Evolutionary conservation across 805 yeast species (phyloP).

Genomic region (Wickerhamiella azymoides): DNA sequence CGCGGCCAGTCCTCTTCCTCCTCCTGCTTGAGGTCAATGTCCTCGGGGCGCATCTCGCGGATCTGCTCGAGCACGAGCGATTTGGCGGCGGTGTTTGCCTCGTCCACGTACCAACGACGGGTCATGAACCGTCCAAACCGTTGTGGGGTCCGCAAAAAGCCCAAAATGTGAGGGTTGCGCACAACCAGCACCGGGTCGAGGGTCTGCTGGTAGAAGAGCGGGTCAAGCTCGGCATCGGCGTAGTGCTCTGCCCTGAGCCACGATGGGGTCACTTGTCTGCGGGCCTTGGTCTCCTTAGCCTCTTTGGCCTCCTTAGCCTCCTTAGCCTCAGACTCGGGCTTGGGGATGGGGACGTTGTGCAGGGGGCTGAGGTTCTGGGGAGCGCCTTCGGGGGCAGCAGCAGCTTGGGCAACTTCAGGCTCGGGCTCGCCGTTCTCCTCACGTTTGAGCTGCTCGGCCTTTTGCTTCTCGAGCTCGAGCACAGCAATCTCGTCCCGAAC

Average conservation of each 20-base stretch:
- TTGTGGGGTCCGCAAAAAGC: constrained; percentile 62
- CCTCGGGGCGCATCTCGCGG: constrained; percentile 39
- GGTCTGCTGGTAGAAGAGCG: constrained; percentile 36
- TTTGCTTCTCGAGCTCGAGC: constrained; percentile 10
- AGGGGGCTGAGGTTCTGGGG: not conserved
- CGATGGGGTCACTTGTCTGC: constrained; percentile 29
- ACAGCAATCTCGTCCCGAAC: constrained; percentile 13
- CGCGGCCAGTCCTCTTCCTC: constrained; percentile 83
- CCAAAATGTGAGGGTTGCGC: constrained; percentile 64
- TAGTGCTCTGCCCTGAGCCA: constrained; percentile 52
- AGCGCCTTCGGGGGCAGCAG: constrained; percentile 13
- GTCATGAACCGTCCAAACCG: constrained; percentile 70
- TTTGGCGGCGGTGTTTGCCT: constrained; percentile 41
- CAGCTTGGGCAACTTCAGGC: not conserved
- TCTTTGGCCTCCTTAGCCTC: constrained; percentile 20
- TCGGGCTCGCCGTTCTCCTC: constrained; percentile 4
- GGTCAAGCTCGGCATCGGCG: constrained; percentile 38
- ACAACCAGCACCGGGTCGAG: constrained; percentile 57
- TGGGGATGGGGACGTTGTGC: constrained; percentile 11
- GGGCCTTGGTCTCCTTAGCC: constrained; percentile 21
- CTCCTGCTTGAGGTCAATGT: constrained; percentile 32
- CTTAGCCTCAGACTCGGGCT: constrained; percentile 12
- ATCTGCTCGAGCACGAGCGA: constrained; percentile 38
- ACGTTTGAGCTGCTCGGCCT: not conserved
- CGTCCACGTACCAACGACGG: constrained; percentile 55